These are phyloP conservation scores for Naganishia friedmannii DNA, from an alignment of 768 basidiomycete genomes.

Conservation along the genomic window DNA sequence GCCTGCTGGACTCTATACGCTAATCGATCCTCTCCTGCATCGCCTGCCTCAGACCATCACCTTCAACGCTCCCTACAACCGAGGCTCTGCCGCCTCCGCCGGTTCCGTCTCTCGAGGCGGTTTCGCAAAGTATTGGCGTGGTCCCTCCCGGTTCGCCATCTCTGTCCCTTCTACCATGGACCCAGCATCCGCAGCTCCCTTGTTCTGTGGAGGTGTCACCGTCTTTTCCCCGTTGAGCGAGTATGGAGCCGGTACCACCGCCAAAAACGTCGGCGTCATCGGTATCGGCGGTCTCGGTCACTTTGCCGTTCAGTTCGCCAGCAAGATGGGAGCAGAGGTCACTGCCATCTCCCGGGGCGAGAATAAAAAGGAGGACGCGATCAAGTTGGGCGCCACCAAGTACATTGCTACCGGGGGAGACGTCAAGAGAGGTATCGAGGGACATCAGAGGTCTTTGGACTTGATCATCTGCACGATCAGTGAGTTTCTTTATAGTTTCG, in stretches of 20 bases:
- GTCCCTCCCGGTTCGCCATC: constrained; percentile 29
- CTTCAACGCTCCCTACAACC: too few species aligned
- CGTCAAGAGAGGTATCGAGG: too few species aligned
- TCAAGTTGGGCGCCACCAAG: constrained; percentile 60
- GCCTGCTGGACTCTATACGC: too few species aligned
- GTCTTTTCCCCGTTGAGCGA: constrained; percentile 22
- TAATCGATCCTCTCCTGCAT: too few species aligned
- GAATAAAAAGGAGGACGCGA: constrained; percentile 60
- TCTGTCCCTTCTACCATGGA: constrained; percentile 13
- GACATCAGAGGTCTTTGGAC: too few species aligned
- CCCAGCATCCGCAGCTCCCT: constrained; percentile 21
- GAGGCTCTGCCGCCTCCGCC: constrained; percentile 24
- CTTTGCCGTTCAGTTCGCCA: constrained; percentile 54
- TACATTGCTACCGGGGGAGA: constrained; percentile 57
- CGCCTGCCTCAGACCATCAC: too few species aligned
- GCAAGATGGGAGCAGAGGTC: constrained; percentile 61
- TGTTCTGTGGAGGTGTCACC: constrained; percentile 33
- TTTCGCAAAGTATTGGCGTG: too few species aligned
- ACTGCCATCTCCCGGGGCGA: constrained; percentile 61
- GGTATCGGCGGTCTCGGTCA: constrained; percentile 44
- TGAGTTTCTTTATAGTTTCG: too few species aligned
- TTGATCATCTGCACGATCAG: too few species aligned
- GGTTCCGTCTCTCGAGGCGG: too few species aligned
- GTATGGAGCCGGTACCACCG: constrained; percentile 35
- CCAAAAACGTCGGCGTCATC: constrained; percentile 45